Conservation (phyloP, 306 rosid species). For the Cucurbita maxima region DNA sequence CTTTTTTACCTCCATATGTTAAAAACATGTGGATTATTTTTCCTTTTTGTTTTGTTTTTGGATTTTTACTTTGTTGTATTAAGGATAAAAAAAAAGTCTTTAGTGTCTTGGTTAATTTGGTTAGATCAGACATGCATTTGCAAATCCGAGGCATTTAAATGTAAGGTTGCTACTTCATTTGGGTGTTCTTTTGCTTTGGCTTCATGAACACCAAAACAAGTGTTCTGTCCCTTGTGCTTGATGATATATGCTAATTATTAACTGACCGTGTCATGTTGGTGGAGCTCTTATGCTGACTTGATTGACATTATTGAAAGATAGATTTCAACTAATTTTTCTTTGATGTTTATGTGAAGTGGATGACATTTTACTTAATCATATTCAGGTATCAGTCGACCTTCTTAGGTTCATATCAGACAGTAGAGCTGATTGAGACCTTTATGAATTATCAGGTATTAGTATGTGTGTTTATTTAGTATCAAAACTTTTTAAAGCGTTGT, state of each 20-base stretch:
- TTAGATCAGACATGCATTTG: background rate
- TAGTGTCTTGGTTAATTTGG: background rate
- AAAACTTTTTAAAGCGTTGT: background rate
- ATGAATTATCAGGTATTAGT: constrained; percentile 84
- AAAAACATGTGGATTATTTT: too few relatives aligned
- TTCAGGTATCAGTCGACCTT: constrained; percentile 92
- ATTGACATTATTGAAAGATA: background rate
- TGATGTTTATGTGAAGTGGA: background rate
- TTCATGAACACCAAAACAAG: background rate
- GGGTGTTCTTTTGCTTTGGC: background rate
- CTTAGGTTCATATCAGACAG: constrained; percentile 86
- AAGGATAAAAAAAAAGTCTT: background rate
- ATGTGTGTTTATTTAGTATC: too few relatives aligned
- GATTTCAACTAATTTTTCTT: background rate
- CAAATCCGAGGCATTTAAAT: background rate
- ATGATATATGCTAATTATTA: background rate
- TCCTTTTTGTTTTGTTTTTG: too few relatives aligned
- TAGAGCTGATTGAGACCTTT: constrained; percentile 83
- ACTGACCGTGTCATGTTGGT: background rate
- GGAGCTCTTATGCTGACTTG: background rate
- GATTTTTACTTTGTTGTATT: background rate
- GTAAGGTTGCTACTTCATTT: background rate
- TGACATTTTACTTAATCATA: constrained; percentile 1
- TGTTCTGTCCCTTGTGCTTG: background rate
- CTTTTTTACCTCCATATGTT: background rate